Conservation (phyloP, 345 rosid genomes). For the Aquilaria yunnanensis region DNA sequence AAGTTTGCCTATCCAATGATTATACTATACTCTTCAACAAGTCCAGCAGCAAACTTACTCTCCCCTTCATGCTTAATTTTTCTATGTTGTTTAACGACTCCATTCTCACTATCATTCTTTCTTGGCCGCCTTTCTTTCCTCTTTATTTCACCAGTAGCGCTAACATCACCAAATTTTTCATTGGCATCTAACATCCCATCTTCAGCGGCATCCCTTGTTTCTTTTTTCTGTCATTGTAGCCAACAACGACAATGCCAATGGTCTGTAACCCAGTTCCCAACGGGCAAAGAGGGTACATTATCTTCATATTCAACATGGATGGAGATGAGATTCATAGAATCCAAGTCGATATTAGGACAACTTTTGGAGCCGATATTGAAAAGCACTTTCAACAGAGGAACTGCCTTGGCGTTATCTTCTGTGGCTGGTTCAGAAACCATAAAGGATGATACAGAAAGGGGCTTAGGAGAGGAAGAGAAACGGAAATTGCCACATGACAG, state of each 20-base stretch:
- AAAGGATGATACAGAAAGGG: constrained; percentile 15
- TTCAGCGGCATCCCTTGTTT: constrained; percentile 65
- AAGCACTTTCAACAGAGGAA: constrained; percentile 50
- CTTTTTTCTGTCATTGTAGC: constrained; percentile 26
- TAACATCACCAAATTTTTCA: constrained; percentile 1
- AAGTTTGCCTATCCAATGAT: too few species aligned
- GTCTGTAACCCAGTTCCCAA: constrained; percentile 6
- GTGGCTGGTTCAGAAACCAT: constrained; percentile 22
- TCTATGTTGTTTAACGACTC: constrained; percentile 1
- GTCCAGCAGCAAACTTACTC: constrained; percentile 6
- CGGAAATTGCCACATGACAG: constrained; percentile 35
- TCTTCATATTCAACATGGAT: constrained; percentile 27
- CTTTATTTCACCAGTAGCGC: constrained; percentile 12
- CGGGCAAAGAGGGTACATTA: not conserved
- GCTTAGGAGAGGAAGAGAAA: constrained; percentile 17
- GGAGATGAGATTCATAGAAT: constrained; percentile 29
- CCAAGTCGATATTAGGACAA: constrained; percentile 10
- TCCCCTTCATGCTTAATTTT: constrained; percentile 7
- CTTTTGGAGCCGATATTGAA: constrained; percentile 33
- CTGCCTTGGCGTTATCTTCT: constrained; percentile 42
- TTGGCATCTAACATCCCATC: constrained; percentile 2
- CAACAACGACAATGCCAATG: constrained; percentile 14
- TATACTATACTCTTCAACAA: too few species aligned
- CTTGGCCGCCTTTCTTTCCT: constrained; percentile 21
- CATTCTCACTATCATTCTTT: constrained; percentile 6